Evolutionary conservation across 768 basidiomycete species (phyloP).

Genomic region (Epithele typhae): DNA sequence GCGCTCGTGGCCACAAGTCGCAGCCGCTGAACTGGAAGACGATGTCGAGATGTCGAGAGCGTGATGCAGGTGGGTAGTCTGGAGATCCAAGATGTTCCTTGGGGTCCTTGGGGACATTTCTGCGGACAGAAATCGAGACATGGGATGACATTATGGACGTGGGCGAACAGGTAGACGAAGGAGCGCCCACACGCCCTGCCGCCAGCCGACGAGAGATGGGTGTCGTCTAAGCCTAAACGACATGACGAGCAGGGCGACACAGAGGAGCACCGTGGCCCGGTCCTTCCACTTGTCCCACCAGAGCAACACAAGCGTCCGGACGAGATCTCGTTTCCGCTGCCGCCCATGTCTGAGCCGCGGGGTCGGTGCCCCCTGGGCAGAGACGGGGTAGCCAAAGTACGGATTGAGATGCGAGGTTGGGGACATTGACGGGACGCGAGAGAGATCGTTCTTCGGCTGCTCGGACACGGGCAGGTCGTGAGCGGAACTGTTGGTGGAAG

Average conservation of each 20-base stretch:
- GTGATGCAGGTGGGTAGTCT: too few relatives aligned
- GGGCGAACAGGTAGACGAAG: too few relatives aligned
- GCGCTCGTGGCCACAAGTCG: too few relatives aligned
- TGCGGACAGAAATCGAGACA: too few relatives aligned
- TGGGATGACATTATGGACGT: too few relatives aligned
- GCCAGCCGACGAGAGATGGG: constrained; percentile 5
- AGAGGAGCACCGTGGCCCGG: constrained; percentile 19
- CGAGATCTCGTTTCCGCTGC: constrained; percentile 64
- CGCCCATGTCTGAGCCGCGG: constrained; percentile 55
- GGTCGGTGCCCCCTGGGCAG: constrained; percentile 29
- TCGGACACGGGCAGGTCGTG: constrained; percentile 2
- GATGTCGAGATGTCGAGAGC: too few relatives aligned
- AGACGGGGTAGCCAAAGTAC: constrained; percentile 68
- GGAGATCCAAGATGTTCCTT: too few relatives aligned
- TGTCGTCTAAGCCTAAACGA: constrained; percentile 11
- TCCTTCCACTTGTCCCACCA: constrained; percentile 66
- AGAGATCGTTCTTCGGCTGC: constrained; percentile 1
- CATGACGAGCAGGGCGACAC: constrained; percentile 33
- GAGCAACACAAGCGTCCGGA: constrained; percentile 53
- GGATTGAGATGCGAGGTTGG: constrained; percentile 64
- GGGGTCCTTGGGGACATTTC: too few relatives aligned
- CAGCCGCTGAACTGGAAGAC: too few relatives aligned
- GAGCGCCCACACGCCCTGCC: not conserved
- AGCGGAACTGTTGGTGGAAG: not conserved
- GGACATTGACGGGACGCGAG: constrained; percentile 29